Percentiles rank a stretch among this genome's conserved stretches.
phyloP scores from a whole-genome alignment of 2,329 filamentous ascomycete species.

The Arthrobotrys pseudoclavata region DNA sequence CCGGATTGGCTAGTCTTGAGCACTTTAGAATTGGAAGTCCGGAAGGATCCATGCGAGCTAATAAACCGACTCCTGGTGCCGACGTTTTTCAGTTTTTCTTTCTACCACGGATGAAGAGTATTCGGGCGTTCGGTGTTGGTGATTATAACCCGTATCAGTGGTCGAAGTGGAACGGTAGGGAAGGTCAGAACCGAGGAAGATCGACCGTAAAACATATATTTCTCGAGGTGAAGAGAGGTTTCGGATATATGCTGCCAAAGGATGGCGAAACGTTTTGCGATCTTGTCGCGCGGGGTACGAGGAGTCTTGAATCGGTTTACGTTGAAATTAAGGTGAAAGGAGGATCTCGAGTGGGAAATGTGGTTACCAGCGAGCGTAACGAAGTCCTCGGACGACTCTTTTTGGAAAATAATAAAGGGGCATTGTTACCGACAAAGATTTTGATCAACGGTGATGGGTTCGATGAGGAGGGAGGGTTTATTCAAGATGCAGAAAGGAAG shows the following conservation, averaged over 20 bases:
- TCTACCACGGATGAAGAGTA: not conserved
- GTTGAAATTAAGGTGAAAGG: not conserved
- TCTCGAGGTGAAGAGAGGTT: not conserved
- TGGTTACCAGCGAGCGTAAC: not conserved
- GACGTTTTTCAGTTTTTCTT: slow-evolving; percentile 1
- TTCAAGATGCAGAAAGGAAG: not conserved
- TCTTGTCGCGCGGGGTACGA: not conserved
- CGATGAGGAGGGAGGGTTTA: not conserved
- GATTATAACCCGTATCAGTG: not conserved
- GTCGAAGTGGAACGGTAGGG: not conserved
- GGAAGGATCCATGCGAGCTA: not conserved
- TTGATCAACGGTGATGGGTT: slow-evolving; percentile 29
- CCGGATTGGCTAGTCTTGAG: slow-evolving; percentile 20
- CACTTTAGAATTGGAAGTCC: slow-evolving; percentile 2
- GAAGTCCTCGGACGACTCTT: not conserved
- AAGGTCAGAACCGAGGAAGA: not conserved
- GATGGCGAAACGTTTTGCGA: not conserved
- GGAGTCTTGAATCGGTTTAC: slow-evolving; percentile 3
- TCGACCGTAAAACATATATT: not conserved
- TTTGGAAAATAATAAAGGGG: slow-evolving; percentile 21
- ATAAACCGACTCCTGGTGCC: not conserved
- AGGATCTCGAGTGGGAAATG: not conserved
- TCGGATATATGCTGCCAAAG: too few species aligned
- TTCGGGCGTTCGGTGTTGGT: not conserved
- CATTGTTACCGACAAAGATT: not conserved